Conservation (phyloP, 495 filamentous ascomycete genomes). For the Xylaria flabelliformis region DNA sequence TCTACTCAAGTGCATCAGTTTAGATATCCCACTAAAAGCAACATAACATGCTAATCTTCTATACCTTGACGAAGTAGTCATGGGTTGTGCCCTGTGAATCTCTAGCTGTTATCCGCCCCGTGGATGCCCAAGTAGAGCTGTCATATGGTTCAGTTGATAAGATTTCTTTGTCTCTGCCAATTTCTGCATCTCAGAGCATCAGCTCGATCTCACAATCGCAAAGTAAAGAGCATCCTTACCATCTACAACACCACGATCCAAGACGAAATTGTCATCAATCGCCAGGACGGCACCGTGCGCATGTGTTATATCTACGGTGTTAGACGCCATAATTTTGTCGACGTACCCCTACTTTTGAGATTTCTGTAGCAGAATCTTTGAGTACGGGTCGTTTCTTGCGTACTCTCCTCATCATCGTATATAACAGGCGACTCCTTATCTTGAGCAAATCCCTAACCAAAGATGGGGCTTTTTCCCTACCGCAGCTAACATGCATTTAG, state of each 20-base stretch:
- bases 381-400: neutral
- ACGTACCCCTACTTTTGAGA: neutral
- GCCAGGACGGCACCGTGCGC: neutral
- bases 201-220: neutral
- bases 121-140: neutral
- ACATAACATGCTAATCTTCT: neutral
- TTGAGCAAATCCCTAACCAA: neutral
- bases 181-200: neutral
- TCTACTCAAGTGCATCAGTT: neutral
- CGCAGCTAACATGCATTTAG: neutral
- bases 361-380: neutral
- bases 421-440: neutral
- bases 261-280: neutral
- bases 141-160: neutral
- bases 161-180: neutral
- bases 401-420: neutral
- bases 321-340: neutral
- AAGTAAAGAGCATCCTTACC: neutral
- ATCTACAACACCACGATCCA: neutral
- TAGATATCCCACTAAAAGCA: neutral
- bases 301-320: neutral
- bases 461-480: neutral
- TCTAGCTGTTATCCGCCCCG: neutral
- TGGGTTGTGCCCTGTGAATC: neutral
- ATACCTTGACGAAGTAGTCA: constrained; percentile 4